Evolutionary conservation across 129 eudicot species (phyloP), one percentile per base, ranked within the genome.

Genomic region (Saposhnikovia divaricata): DNA sequence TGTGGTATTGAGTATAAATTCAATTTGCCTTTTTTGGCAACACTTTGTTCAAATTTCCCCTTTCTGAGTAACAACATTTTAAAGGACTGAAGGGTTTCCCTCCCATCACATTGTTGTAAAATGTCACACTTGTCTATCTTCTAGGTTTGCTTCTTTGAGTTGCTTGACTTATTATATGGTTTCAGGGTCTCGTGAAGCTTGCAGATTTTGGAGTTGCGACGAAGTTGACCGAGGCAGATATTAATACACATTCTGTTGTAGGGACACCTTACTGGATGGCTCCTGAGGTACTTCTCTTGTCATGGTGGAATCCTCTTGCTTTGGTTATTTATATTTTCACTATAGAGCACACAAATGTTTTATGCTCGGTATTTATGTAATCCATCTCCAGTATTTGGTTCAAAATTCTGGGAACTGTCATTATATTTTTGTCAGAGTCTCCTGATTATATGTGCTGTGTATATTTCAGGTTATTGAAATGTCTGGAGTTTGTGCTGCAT

Each of bases 201-300:
- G 99, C 99, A 76, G 99, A 96, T 90, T 96, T 96, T 85, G 99
- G 99, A 81, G 99, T 96, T 81, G 99, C 99, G 25, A 96, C 99
- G 25, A 96, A 96, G 84, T 84, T 96, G 50, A 96, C 96, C 0
- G 99, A 96, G 81, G 99, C 99, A 85, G 99, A 96, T 90, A 85
- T 88, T 51, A 96, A 96, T 76, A 96, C 99, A 74, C 99, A 96
- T 86, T 96, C 99, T 71, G 99, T 96, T 84, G 99, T 96, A 84
- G 99, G 99, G 83, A 96, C 99, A 57, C 99, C 99, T 61, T 96
- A 96, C 86, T 92, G 99, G 99, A 96, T 96, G 98, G 99, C 99
- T 78, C 99, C 99, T 72, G 99, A 96, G 99, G 99, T 96, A 87
- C 48, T 38, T 68, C 10, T 13, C 42, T 68, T 68, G 73, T 34